Base-by-base conservation (phyloP, 495 filamentous ascomycete genomes). In the Podospora comata region DNA sequence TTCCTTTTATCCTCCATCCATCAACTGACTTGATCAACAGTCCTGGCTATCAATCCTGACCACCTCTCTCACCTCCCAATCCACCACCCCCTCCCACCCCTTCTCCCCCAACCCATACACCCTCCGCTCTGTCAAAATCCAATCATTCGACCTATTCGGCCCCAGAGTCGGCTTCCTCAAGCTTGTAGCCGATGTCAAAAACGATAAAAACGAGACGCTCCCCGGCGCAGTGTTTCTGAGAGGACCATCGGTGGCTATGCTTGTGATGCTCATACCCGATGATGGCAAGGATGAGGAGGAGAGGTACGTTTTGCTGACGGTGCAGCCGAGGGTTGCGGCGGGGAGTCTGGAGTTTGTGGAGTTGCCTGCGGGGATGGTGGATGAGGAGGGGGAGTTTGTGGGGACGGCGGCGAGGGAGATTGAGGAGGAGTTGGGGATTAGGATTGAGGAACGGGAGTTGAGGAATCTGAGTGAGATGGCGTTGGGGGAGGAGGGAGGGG, bases 351-450 rank as follows among this genome's bases (percentile, higher is more conserved):
- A 84, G 9, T 89, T 96, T 70, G 80, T 89, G 15, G 93, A 97
- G 75, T 81, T 97, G 20, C 93, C 93, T 0, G 93, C 93, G 0
- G 93, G 93, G 5, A 96, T 97, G 92, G 85, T 97, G 7, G 93
- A 96, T 72, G 88, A 91, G 67, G 82, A 78, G 54, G 90, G 90
- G 26, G 87, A 84, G 3, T 96, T 97, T 78, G 82, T 85, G 5
- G 92, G 93, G 3, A 85, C 84, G 2, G 93, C 93, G 0, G 92
- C 92, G 18, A 87, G 85, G 65, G 93, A 97, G 78, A 94, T 97
- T 62, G 70, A 87, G 26, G 92, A 97, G 77, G 93, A 97, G 78
- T 86, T 91, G 3, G 91, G 89, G 16, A 71, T 93, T 44, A 80
- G 80, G 64, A 85, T 86, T 60, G 68, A 70, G 13, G 75, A 71